Percentiles rank a stretch among this genome's conserved stretches.
Evolutionary conservation across 306 rosid species (phyloP).

Genomic region (Chamaecrista fasciculata): DNA sequence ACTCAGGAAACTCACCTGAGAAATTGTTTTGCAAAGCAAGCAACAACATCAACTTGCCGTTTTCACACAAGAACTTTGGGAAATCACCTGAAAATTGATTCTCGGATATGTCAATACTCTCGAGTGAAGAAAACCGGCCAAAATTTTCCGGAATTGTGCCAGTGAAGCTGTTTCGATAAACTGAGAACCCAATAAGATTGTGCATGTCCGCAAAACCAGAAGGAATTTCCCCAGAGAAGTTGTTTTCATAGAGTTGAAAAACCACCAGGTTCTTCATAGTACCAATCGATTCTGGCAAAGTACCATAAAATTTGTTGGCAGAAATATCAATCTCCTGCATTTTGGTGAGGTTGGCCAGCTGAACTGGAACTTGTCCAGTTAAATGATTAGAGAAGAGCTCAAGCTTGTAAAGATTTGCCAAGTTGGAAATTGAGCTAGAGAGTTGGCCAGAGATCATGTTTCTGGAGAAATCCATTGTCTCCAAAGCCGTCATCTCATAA

Average conservation of each 20-base stretch:
- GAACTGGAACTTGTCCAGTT: conserved; percentile 71
- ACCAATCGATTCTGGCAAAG: conserved; percentile 66
- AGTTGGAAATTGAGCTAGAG: conserved; percentile 69
- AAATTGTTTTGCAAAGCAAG: conserved; percentile 84
- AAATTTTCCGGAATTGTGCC: conserved; percentile 66
- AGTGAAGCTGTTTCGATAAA: conserved; percentile 67
- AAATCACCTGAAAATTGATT: conserved; percentile 83
- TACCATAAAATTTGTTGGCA: conserved; percentile 54
- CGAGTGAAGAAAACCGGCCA: conserved; percentile 65
- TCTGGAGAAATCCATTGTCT: conserved; percentile 72
- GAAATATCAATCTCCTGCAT: conserved; percentile 82
- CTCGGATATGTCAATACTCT: conserved; percentile 92
- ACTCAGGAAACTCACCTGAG: conserved; percentile 68
- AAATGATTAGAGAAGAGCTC: conserved; percentile 67
- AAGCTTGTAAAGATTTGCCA: conserved; percentile 58
- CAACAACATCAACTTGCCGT: conserved; percentile 51
- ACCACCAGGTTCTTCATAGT: conserved; percentile 64
- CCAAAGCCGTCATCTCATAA: conserved; percentile 57
- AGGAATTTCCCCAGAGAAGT: conserved; percentile 78
- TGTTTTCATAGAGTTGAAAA: conserved; percentile 73
- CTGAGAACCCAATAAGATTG: conserved; percentile 61
- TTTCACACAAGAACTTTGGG: conserved; percentile 81
- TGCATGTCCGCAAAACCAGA: conserved; percentile 80
- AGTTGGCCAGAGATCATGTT: conserved; percentile 73
- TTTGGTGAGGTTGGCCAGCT: conserved; percentile 62